Percentiles rank a stretch among this genome's conserved stretches.
Evolutionary conservation across 2,329 filamentous ascomycete genomes (phyloP).

Genomic region (Apiospora pterosperma): DNA sequence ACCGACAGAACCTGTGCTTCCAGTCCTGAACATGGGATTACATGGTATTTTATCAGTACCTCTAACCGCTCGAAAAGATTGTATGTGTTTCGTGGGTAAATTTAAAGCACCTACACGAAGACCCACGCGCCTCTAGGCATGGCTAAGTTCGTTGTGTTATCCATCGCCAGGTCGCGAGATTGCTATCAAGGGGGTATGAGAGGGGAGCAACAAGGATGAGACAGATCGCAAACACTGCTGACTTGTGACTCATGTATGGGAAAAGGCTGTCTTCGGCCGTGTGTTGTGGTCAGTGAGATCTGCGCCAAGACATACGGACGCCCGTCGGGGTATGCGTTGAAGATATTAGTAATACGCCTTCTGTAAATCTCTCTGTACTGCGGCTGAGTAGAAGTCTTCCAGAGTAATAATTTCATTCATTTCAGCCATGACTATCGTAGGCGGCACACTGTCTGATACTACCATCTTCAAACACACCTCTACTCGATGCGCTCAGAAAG

Average conservation of each 20-base stretch:
- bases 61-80: not conserved
- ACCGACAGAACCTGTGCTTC: not conserved
- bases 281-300: not conserved
- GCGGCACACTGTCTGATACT: not conserved
- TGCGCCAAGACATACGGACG: not conserved
- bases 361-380: not conserved
- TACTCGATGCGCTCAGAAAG: not conserved
- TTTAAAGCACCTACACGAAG: not conserved
- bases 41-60: not conserved
- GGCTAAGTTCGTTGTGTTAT: not conserved
- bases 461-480: not conserved
- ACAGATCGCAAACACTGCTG: not conserved
- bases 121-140: not conserved
- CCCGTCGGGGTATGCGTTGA: not conserved
- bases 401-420: not conserved
- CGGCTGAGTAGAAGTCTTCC: too few species aligned
- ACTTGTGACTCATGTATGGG: not conserved
- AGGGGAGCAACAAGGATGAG: not conserved
- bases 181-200: not conserved
- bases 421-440: not conserved
- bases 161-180: not conserved
- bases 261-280: not conserved
- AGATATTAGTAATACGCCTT: not conserved
- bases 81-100: too few species aligned
- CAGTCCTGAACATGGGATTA: not conserved